A percentile compares a stretch with the other conserved stretches of the same genome.
phyloP scores from a whole-genome alignment of 768 basidiomycete species.

The Hygrocybe punicea region DNA sequence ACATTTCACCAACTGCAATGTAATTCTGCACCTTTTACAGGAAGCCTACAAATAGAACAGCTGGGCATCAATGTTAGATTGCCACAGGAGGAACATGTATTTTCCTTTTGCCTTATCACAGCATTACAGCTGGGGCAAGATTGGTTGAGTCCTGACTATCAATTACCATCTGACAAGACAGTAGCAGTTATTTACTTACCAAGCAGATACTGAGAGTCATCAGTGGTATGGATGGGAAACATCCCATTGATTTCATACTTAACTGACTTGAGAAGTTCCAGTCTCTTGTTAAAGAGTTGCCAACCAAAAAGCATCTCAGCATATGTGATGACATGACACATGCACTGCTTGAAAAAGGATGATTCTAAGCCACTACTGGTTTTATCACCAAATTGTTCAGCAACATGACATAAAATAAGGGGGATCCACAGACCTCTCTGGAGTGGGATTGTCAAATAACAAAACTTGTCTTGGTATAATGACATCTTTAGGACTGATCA shows the following conservation, averaged over 20 bases:
- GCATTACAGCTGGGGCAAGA: slow-evolving; percentile 45
- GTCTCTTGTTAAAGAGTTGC: slow-evolving; percentile 65
- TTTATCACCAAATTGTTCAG: background rate
- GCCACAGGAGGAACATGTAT: slow-evolving; percentile 44
- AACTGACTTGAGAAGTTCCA: slow-evolving; percentile 70
- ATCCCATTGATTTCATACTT: slow-evolving; percentile 23
- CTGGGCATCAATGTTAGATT: slow-evolving; percentile 43
- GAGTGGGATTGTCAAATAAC: slow-evolving; percentile 1
- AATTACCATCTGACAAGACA: slow-evolving; percentile 5
- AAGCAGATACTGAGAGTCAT: slow-evolving; percentile 38
- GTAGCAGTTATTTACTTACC: slow-evolving; percentile 30
- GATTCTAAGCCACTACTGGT: slow-evolving; percentile 33
- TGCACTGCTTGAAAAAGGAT: slow-evolving; percentile 42
- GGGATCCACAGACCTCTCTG: background rate
- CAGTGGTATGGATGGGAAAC: slow-evolving; percentile 15
- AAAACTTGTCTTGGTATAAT: slow-evolving; percentile 14
- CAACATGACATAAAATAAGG: background rate
- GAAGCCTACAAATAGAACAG: slow-evolving; percentile 74
- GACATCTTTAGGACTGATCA: slow-evolving; percentile 36
- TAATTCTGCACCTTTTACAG: slow-evolving; percentile 58
- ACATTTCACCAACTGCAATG: background rate
- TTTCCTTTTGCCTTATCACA: slow-evolving; percentile 31
- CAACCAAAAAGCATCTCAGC: slow-evolving; percentile 74
- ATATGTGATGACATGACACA: slow-evolving; percentile 61
- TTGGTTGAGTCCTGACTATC: slow-evolving; percentile 42